Percentiles rank a stretch among this genome's conserved stretches.
Evolutionary conservation across 2,329 filamentous ascomycete species (phyloP).

Genomic region (Fusarium proliferatum): DNA sequence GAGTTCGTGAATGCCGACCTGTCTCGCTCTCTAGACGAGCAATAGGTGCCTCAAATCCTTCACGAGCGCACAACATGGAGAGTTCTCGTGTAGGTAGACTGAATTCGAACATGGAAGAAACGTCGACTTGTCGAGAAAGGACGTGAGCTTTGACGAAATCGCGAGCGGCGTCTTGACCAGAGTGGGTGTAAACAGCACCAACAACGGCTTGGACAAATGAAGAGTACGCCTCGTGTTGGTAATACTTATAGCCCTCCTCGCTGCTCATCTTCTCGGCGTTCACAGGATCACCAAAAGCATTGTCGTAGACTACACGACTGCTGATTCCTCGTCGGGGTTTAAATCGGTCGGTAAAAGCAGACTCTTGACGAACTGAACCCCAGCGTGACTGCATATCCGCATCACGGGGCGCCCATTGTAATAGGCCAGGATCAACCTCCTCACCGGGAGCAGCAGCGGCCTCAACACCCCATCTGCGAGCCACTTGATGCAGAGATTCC

Average conservation of each 20-base stretch:
- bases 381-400: conserved; percentile 59
- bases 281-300: conserved; percentile 80
- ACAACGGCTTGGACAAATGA: conserved; percentile 86
- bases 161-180: conserved; percentile 81
- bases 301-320: conserved; percentile 82
- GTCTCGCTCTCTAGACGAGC: conserved; percentile 92
- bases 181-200: conserved; percentile 87
- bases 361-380: conserved; percentile 65
- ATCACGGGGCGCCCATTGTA: conserved; percentile 77
- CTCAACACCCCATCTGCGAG: conserved; percentile 92
- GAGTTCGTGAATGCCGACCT: conserved; percentile 82
- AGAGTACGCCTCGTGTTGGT: conserved; percentile 78
- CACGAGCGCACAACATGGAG: conserved; percentile 82
- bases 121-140: conserved; percentile 79
- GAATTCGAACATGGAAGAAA: conserved; percentile 86
- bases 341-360: conserved; percentile 54
- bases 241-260: conserved; percentile 65
- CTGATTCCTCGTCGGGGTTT: conserved; percentile 74
- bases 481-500: conserved; percentile 77
- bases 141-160: conserved; percentile 87
- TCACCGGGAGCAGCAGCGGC: conserved; percentile 84
- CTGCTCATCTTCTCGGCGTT: conserved; percentile 30
- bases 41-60: conserved; percentile 88
- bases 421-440: conserved; percentile 90
- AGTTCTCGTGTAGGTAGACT: conserved; percentile 86